These are phyloP conservation scores for Umbelopsis sp. DNA, from an alignment of 192 early-diverging fungal species.

Conservation along the genomic window DNA sequence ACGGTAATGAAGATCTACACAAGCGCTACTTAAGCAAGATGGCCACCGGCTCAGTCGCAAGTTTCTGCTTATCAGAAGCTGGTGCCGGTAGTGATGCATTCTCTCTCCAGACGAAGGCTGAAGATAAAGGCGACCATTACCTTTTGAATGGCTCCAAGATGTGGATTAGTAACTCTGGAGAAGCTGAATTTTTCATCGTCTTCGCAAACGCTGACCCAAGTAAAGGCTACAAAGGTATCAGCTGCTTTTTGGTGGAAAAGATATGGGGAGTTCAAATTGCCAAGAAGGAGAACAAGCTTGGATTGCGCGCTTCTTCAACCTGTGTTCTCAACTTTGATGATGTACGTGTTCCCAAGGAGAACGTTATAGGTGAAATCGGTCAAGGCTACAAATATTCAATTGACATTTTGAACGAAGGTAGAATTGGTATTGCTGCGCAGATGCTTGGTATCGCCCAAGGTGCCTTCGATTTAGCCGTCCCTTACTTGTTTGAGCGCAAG, in stretches of 20 bases:
- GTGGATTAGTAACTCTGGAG: slow-evolving; percentile 96
- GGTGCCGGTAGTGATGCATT: slow-evolving; percentile 82
- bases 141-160: slow-evolving; percentile 87
- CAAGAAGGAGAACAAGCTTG: slow-evolving; percentile 97
- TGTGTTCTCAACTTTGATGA: slow-evolving; percentile 95
- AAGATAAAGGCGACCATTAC: slow-evolving; percentile 87
- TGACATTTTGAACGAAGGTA: slow-evolving; percentile 97
- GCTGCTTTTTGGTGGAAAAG: slow-evolving; percentile 87
- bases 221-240: slow-evolving; percentile 96
- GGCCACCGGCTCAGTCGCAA: slow-evolving; percentile 81
- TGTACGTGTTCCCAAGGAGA: slow-evolving; percentile 76
- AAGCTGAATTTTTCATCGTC: slow-evolving; percentile 95
- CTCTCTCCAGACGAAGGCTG: slow-evolving; percentile 69
- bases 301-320: slow-evolving; percentile 95
- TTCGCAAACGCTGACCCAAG: slow-evolving; percentile 96
- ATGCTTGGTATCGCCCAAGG: slow-evolving; percentile 98
- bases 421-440: slow-evolving; percentile 97
- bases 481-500: slow-evolving; percentile 94
- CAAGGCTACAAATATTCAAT: slow-evolving; percentile 99
- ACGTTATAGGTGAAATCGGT: slow-evolving; percentile 91
- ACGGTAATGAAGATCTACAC: slow-evolving; percentile 74
- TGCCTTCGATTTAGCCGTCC: slow-evolving; percentile 82
- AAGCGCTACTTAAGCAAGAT: slow-evolving; percentile 84
- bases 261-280: slow-evolving; percentile 83
- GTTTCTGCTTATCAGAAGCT: slow-evolving; percentile 94